These are phyloP conservation scores for Aspergillus ostianus DNA, from an alignment of 495 filamentous ascomycete species.

Conservation along the genomic window DNA sequence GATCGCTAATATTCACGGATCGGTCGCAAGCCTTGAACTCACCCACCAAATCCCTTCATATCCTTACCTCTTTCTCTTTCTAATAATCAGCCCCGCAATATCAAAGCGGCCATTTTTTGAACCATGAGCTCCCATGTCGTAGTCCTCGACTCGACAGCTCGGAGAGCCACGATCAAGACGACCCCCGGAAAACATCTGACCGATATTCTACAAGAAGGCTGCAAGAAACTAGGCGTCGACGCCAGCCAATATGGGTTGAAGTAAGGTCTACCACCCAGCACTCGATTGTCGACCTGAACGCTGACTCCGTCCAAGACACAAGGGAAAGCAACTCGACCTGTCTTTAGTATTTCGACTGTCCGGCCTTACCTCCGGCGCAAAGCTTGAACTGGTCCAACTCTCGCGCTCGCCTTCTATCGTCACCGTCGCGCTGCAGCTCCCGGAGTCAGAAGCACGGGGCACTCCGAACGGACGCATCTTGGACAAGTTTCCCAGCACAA, in stretches of 20 bases:
- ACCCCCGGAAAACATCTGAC: conserved; percentile 73
- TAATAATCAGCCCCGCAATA: conserved; percentile 24
- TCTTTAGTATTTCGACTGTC: conserved; percentile 83
- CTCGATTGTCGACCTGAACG: not conserved
- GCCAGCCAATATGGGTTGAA: conserved; percentile 78
- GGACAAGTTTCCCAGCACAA: conserved; percentile 81
- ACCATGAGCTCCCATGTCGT: conserved; percentile 86
- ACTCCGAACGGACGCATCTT: conserved; percentile 61
- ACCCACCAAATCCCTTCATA: conserved; percentile 2
- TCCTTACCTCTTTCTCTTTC: conserved; percentile 8
- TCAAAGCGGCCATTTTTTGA: not conserved
- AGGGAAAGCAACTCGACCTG: conserved; percentile 79
- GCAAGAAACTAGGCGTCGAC: conserved; percentile 69
- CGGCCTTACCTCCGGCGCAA: conserved; percentile 80
- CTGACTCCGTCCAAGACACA: conserved; percentile 53
- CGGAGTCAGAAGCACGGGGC: conserved; percentile 58
- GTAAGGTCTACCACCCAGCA: conserved; percentile 41
- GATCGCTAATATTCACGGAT: not conserved
- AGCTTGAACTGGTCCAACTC: conserved; percentile 83
- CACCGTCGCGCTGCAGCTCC: conserved; percentile 79
- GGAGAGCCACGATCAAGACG: conserved; percentile 76
- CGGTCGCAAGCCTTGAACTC: not conserved
- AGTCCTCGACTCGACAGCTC: conserved; percentile 74
- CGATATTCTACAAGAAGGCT: conserved; percentile 84
- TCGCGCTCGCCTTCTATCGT: conserved; percentile 81